A percentile compares a stretch with the other conserved stretches of the same genome.
Conservation (phyloP, 108 stramenopile species). For the Nannochloropsis granulata region DNA sequence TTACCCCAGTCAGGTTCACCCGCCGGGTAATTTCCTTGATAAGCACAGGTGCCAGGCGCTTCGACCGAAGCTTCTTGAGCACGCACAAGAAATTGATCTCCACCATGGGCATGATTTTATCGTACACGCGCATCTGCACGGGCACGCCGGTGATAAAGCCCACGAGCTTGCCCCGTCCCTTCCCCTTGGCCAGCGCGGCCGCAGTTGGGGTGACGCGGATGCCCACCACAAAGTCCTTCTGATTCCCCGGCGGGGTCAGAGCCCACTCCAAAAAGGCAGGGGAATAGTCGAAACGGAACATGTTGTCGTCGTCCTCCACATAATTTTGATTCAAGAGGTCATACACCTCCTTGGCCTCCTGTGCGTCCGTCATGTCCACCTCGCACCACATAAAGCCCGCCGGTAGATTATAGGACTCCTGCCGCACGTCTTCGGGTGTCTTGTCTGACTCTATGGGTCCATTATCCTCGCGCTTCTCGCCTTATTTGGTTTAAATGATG, state of each 20-base stretch:
- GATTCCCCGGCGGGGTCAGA: slow-evolving; percentile 70
- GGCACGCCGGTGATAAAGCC: slow-evolving; percentile 92
- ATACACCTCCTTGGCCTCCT: slow-evolving; percentile 64
- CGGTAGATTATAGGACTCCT: slow-evolving; percentile 90
- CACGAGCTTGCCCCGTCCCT: slow-evolving; percentile 53
- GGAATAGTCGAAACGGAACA: slow-evolving; percentile 94
- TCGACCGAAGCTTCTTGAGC: slow-evolving; percentile 88
- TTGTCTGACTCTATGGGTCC: slow-evolving; percentile 70
- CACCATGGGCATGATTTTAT: slow-evolving; percentile 40
- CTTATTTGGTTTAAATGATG: background rate
- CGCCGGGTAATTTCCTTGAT: slow-evolving; percentile 98
- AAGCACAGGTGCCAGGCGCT: slow-evolving; percentile 91
- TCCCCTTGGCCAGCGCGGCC: slow-evolving; percentile 24
- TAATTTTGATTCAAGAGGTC: slow-evolving; percentile 86
- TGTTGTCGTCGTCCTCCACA: slow-evolving; percentile 93
- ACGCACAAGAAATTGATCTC: slow-evolving; percentile 99
- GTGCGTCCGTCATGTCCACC: slow-evolving; percentile 50
- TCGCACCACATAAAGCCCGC: slow-evolving; percentile 80
- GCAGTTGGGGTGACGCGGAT: background rate
- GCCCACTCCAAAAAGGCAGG: slow-evolving; percentile 73
- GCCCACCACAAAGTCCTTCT: background rate
- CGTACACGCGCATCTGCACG: slow-evolving; percentile 33
- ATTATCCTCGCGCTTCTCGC: slow-evolving; percentile 35
- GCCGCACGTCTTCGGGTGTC: slow-evolving; percentile 51
- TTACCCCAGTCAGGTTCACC: slow-evolving; percentile 50